Base-by-base conservation (phyloP, 2,329 filamentous ascomycete genomes). In the Calcarisporium arbuscula region DNA sequence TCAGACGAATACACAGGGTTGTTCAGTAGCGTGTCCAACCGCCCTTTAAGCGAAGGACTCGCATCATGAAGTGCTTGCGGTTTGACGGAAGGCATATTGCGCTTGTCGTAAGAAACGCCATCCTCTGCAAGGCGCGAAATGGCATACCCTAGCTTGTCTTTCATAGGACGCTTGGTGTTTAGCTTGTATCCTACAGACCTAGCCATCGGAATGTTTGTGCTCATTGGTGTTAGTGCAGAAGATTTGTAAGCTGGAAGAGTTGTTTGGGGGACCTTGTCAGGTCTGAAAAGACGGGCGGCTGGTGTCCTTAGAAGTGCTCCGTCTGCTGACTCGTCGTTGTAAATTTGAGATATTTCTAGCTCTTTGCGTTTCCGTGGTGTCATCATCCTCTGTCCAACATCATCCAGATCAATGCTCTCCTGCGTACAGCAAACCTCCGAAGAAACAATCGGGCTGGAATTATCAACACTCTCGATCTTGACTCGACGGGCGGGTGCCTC, bases 351-450 rank as follows among this genome's bases (percentile, higher is more conserved):
- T 16, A 43, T 39, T 22, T 54, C 49, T 10, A 48, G 20, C 5
- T 48, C 42, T 15, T 50, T 57, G 8, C 51, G 54, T 36, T 63
- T 62, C 28, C 59, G 50, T 3, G 61, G 60, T 1, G 60, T 64
- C 17, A 47, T 43, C n/a, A 61, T 46, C 25, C 35, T 49, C 20
- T 55, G 51, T 8, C 41, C 51, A 25, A 56, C 53, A 12, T 59
- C 53, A 11, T 54, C 60, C 2, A 82, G 61, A 48, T 83, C 78
- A 32, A 82, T 64, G 35, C 75, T 82, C 33, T 78, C 76, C 26
- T 72, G 62, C 1, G 65, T 60, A 15, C 41, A 40, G 28, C 36
- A 39, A 7, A 47, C 41, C 3, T 44, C 43, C 4, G 39, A 30
- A 3, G 47, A 35, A 12, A 47, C 16, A 15, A 52, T 33, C n/a